Base-by-base conservation (phyloP, 1,284 basidiomycete genomes). In the Cryptococcus floricola region DNA sequence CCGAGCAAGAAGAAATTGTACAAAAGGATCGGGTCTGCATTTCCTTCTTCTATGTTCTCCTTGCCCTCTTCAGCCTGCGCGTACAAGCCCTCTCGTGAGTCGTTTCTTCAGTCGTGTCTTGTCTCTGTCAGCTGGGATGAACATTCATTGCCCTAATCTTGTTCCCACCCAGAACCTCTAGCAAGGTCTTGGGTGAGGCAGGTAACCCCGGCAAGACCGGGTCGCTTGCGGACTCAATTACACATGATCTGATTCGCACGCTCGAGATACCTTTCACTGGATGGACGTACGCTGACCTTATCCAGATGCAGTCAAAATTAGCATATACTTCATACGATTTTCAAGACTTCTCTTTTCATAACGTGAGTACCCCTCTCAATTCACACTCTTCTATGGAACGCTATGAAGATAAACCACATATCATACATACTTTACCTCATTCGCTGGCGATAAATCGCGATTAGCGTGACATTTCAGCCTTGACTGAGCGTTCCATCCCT, bases 401-500 rank as follows among this genome's bases (percentile, higher is more conserved):
- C 71, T 52, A 56, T 74, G 71, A 74, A 59, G 71, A 74, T 65
- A 69, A 58, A 71, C 62, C 47, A 27, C 41, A 63, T 59, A 63
- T 67, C 71, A 73, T 73, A 70, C 71, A 73, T 71, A 70, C 69
- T 71, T 73, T 71, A 71, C 70, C 67, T 71, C 69, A 71, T 74
- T 70, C 71, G 70, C 63, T 65, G 68, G 62, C 65, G 62, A 64
- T 60, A 39, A 43, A 58, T 66, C 61, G 67, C 62, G 66, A 72
- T 72, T 73, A 64, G 62, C 70, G 71, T 66, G 67, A 70, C 58
- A 74, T 52, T 66, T 74, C 71, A 74, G 71, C 71, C 71, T 74
- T 74, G 71, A 66, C 71, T 71, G 71, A 74, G 71, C 71, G 70
- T 62, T 60, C 58, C 47, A 25, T 42, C 34, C 45, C 37, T 18